Percentiles rank a stretch among this genome's conserved stretches.
Conservation (phyloP, 345 rosid genomes). For the Citrus medica region DNA sequence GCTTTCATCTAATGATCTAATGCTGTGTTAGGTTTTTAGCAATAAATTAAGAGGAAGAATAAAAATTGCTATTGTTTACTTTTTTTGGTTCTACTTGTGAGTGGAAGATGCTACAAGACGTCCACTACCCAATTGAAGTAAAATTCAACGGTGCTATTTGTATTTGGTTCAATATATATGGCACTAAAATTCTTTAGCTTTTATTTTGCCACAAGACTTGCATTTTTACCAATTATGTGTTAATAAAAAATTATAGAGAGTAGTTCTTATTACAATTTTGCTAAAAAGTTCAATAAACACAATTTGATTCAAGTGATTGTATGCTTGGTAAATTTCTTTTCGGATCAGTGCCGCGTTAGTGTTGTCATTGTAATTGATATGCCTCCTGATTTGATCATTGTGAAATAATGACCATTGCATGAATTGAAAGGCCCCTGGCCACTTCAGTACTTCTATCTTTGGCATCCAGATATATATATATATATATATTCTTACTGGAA, state of each 20-base stretch:
- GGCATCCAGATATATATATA: background rate
- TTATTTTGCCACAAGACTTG: background rate
- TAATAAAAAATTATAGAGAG: background rate
- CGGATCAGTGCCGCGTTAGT: background rate
- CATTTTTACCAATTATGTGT: background rate
- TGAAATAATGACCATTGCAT: background rate
- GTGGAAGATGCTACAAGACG: conserved; percentile 29
- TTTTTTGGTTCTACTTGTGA: conserved; percentile 3
- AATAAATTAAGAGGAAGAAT: background rate
- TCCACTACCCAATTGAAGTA: conserved; percentile 20
- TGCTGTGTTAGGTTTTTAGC: background rate
- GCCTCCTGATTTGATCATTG: background rate
- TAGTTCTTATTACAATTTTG: background rate
- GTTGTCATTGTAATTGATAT: background rate
- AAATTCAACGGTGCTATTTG: background rate
- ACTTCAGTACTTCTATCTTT: background rate
- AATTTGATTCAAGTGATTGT: background rate
- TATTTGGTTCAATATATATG: background rate
- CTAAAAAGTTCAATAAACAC: background rate
- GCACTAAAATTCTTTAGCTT: background rate
- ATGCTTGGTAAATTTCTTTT: background rate
- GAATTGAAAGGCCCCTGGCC: background rate
- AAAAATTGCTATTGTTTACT: background rate
- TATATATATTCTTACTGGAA: background rate
- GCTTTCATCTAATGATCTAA: background rate